Percentiles rank a stretch among this genome's conserved stretches.
These are phyloP conservation scores for Pythium monospermum DNA, from an alignment of 352 stramenopile genomes.

Conservation along the genomic window DNA sequence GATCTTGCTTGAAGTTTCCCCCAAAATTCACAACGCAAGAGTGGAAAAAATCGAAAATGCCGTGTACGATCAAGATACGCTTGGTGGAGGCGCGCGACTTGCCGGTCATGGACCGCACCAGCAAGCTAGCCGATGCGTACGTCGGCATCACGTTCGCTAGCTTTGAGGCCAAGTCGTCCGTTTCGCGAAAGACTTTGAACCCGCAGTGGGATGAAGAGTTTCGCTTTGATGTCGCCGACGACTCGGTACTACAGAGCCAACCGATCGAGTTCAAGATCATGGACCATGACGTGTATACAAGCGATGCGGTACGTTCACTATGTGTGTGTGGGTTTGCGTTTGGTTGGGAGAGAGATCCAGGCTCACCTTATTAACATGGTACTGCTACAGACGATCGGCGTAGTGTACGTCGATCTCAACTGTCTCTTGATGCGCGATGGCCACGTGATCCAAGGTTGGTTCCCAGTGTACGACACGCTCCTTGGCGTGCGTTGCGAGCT, in stretches of 20 bases:
- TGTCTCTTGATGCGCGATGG: constrained; percentile 93
- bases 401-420: constrained; percentile 98
- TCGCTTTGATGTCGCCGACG: constrained; percentile 97
- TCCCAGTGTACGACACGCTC: constrained; percentile 97
- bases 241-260: constrained; percentile 97
- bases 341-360: neutral
- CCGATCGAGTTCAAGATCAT: constrained; percentile 97
- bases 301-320: constrained; percentile 55
- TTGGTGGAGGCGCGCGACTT: constrained; percentile 86
- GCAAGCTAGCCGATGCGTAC: constrained; percentile 82
- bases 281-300: constrained; percentile 93
- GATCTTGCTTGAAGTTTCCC: constrained; percentile 11
- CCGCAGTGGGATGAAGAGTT: constrained; percentile 98
- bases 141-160: constrained; percentile 85
- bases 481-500: constrained; percentile 95
- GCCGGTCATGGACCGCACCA: constrained; percentile 79
- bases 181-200: constrained; percentile 92
- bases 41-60: constrained; percentile 38
- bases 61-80: constrained; percentile 89
- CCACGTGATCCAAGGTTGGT: constrained; percentile 95
- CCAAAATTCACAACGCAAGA: neutral
- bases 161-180: constrained; percentile 85
- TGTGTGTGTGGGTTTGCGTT: neutral
- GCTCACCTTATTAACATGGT: neutral
- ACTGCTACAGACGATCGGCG: constrained; percentile 81